Evolutionary conservation across 805 yeast species (phyloP), one percentile per base, ranked within the genome.

Genomic region (Kregervanrija delftensis): DNA sequence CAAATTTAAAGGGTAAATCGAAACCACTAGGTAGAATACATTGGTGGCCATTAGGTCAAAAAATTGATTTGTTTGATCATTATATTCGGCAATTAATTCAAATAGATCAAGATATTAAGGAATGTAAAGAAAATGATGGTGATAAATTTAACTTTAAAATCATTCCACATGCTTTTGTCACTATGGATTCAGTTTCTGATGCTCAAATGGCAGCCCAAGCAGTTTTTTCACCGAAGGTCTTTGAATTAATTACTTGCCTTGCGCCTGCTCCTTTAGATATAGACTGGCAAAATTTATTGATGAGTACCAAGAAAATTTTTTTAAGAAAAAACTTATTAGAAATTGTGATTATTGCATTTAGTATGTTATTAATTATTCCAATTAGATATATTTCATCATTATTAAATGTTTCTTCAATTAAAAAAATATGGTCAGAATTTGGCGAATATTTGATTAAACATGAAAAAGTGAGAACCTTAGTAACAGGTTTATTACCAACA

Each of bases 191-290:
- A 0, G 97, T 90, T 3, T 91, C 96, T 0, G 85, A 86, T 59
- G 98, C 99, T 1, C 99, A 93, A 61, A 84, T 93, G 89, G 87
- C 95, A 4, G 96, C 98, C 0, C 99, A 93, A 63, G 93, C 98
- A 0, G 87, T 91, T 0, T 67, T 93, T 45, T 96, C 93, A 53
- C 97, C 98, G 0, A 77, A 84, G 47, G 87, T 90, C 3, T 83
- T 86, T 60, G 87, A 83, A 46, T 71, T 93, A 44, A 86, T 89
- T 33, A 86, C 96, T 6, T 72, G 75, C 38, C 66, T 90, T 45
- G 99, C 99, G 0, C 98, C 99, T 0, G 95, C 98, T 0, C 98
- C 99, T 2, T 87, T 86, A 55, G 99, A 93, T 60, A 81, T 93
- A 31, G 79, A 86, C 40, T 93, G 99, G 99, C 63, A 68, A 12